A percentile compares a stretch with the other conserved stretches of the same genome.
Evolutionary conservation across 2,329 filamentous ascomycete species (phyloP).

Genomic region (Chaetomium strumarium): DNA sequence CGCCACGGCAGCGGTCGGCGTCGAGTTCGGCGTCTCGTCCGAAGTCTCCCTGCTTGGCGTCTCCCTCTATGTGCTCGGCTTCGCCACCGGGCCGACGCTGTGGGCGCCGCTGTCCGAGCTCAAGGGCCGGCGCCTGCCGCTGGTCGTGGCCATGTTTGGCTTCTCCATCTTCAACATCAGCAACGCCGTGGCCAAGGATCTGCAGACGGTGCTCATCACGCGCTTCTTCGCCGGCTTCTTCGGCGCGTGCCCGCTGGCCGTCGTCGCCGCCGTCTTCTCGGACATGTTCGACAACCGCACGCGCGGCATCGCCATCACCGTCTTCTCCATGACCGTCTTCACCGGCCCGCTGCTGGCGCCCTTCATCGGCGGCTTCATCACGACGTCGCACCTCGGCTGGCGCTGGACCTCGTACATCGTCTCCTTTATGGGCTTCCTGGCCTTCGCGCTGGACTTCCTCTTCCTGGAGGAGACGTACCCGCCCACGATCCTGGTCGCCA

Average conservation of each 20-base stretch:
- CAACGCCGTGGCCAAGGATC: slow-evolving; percentile 58
- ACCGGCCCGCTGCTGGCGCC: slow-evolving; percentile 61
- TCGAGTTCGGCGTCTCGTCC: slow-evolving; percentile 52
- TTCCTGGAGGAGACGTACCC: slow-evolving; percentile 67
- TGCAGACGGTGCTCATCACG: slow-evolving; percentile 64
- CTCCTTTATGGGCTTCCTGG: slow-evolving; percentile 56
- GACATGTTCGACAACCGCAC: slow-evolving; percentile 65
- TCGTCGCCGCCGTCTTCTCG: slow-evolving; percentile 65
- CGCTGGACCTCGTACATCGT: slow-evolving; percentile 65
- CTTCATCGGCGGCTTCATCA: slow-evolving; percentile 64
- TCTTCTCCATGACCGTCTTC: slow-evolving; percentile 59
- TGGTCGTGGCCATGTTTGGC: slow-evolving; percentile 58
- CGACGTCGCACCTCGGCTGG: slow-evolving; percentile 59
- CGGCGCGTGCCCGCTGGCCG: slow-evolving; percentile 61
- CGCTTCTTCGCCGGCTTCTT: slow-evolving; percentile 71
- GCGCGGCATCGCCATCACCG: slow-evolving; percentile 51
- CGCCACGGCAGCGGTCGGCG: slow-evolving; percentile 52
- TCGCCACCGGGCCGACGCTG: slow-evolving; percentile 57
- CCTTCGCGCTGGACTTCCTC: slow-evolving; percentile 54
- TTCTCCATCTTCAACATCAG: slow-evolving; percentile 65
- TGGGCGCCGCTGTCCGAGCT: slow-evolving; percentile 71
- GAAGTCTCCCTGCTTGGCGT: slow-evolving; percentile 61
- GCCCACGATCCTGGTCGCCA: slow-evolving; percentile 56
- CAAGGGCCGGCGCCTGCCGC: slow-evolving; percentile 57
- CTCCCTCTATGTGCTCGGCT: slow-evolving; percentile 64